Percentiles rank a stretch among this genome's conserved stretches.
Conservation (phyloP, 345 rosid species). For the Eucalyptus erythrocorys region DNA sequence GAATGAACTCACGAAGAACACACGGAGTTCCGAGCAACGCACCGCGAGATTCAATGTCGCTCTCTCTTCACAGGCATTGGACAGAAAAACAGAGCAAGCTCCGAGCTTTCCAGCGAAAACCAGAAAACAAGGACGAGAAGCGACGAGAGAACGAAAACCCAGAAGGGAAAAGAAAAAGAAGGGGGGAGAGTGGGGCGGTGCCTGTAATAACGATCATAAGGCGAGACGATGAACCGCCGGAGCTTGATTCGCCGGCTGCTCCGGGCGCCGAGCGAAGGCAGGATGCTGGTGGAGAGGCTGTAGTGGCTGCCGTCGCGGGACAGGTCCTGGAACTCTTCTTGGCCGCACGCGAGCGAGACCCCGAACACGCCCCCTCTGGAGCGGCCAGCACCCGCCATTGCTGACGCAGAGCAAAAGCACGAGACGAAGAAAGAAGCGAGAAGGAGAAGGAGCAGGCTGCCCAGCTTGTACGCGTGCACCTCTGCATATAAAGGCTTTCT, state of each 20-base stretch:
- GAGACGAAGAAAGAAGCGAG: background rate
- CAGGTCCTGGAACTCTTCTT: slow-evolving; percentile 63
- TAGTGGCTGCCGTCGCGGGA: slow-evolving; percentile 83
- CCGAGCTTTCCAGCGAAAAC: background rate
- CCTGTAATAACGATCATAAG: slow-evolving; percentile 89
- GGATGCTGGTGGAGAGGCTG: slow-evolving; percentile 71
- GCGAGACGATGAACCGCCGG: slow-evolving; percentile 43
- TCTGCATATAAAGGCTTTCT: background rate
- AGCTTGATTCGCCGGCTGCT: slow-evolving; percentile 75
- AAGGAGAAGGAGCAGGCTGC: background rate
- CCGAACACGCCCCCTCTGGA: slow-evolving; percentile 11
- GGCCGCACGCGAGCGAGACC: slow-evolving; percentile 27
- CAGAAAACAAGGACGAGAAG: background rate
- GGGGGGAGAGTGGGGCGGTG: background rate
- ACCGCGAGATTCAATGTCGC: background rate
- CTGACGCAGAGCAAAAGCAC: background rate
- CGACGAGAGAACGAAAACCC: background rate
- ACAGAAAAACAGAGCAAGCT: background rate
- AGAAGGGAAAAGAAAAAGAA: background rate
- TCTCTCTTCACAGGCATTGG: background rate
- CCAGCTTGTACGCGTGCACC: background rate
- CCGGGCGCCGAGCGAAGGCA: slow-evolving; percentile 90
- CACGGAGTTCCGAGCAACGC: background rate
- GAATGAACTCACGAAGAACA: background rate
- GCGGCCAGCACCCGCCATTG: background rate